These are phyloP conservation scores for Candida succiphila DNA, from an alignment of 805 yeast species.

Conservation along the genomic window DNA sequence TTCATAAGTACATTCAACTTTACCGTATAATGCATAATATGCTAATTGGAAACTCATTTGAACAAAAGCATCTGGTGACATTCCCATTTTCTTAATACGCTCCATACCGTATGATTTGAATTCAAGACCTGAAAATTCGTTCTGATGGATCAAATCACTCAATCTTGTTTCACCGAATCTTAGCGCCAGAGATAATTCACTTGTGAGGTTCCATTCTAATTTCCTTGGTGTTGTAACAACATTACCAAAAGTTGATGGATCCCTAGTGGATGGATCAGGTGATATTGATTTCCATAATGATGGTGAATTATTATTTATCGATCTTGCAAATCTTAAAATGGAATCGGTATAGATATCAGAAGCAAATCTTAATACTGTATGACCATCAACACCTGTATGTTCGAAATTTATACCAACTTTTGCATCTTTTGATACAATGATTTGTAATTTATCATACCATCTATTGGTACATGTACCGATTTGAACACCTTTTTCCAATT, in stretches of 20 bases:
- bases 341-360: slow-evolving; percentile 89
- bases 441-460: slow-evolving; percentile 90
- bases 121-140: slow-evolving; percentile 76
- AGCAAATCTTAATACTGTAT: slow-evolving; percentile 80
- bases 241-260: slow-evolving; percentile 31
- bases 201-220: slow-evolving; percentile 79
- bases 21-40: slow-evolving; percentile 84
- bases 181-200: slow-evolving; percentile 66
- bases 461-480: slow-evolving; percentile 91
- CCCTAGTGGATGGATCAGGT: slow-evolving; percentile 35
- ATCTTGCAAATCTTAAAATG: slow-evolving; percentile 73
- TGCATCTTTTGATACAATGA: slow-evolving; percentile 80
- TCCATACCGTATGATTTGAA: slow-evolving; percentile 66
- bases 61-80: slow-evolving; percentile 89
- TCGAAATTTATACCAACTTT: slow-evolving; percentile 92
- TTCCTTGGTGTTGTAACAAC: slow-evolving; percentile 71
- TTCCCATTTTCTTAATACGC: slow-evolving; percentile 72
- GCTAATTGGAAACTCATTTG: slow-evolving; percentile 94
- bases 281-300: slow-evolving; percentile 53
- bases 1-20: slow-evolving; percentile 88
- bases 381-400: slow-evolving; percentile 94
- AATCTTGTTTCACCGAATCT: slow-evolving; percentile 88
- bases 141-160: slow-evolving; percentile 80
- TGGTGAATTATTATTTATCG: slow-evolving; percentile 69
- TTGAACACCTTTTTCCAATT: slow-evolving; percentile 76